These are phyloP conservation scores for Chlorella sorokiniana DNA, from an alignment of 139 green algal species.

Conservation along the genomic window DNA sequence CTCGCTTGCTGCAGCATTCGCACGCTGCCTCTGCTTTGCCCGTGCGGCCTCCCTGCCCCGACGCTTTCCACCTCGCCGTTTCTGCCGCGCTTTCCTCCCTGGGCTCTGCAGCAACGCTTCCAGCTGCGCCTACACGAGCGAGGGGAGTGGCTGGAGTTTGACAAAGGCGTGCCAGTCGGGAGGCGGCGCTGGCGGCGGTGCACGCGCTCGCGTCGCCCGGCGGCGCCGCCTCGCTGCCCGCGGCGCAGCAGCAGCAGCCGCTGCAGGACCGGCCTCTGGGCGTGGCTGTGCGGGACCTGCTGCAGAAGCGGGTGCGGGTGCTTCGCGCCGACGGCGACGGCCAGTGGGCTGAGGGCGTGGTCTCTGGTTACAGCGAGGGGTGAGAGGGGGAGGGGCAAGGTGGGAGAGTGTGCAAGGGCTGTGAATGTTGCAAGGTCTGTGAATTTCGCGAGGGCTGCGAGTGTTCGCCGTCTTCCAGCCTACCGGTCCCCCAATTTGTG, in stretches of 20 bases:
- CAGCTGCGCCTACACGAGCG: background rate
- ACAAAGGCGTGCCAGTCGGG: background rate
- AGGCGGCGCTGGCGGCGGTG: background rate
- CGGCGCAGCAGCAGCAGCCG: background rate
- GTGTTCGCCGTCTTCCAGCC: no score
- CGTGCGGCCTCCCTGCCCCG: background rate
- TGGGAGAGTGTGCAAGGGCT: background rate
- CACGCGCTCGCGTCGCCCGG: background rate
- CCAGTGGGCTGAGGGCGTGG: slow-evolving; percentile 6
- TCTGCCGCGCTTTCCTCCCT: no score
- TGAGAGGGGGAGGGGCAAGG: background rate
- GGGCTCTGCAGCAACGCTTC: background rate
- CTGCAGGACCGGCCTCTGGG: slow-evolving; percentile 16
- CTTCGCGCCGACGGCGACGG: background rate
- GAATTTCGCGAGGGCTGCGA: no score
- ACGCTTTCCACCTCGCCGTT: background rate
- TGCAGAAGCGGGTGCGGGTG: slow-evolving; percentile 24
- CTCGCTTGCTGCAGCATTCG: no score
- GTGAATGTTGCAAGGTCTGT: background rate
- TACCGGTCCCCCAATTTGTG: no score
- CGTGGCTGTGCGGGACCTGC: background rate
- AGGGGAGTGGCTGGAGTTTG: slow-evolving; percentile 14
- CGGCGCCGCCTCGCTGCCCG: background rate
- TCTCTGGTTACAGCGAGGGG: slow-evolving; percentile 17
- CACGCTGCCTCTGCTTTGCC: no score